A percentile compares a stretch with the other conserved stretches of the same genome.
Evolutionary conservation across 2,329 filamentous ascomycete species (phyloP).

Genomic region (Diaporthe aspalathi): DNA sequence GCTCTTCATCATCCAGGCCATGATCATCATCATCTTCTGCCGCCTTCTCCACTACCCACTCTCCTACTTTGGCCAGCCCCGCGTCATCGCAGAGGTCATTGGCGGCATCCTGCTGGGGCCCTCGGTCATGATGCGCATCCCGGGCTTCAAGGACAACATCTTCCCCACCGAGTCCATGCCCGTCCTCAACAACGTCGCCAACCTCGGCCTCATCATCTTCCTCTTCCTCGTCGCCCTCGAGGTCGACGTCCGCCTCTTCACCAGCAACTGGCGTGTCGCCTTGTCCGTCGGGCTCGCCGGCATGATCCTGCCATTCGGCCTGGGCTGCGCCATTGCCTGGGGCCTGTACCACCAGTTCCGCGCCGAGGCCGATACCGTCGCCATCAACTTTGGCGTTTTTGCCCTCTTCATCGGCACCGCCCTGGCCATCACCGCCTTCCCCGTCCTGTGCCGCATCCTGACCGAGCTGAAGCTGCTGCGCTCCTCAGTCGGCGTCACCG

Average conservation of each 20-base stretch:
- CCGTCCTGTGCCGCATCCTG: constrained; percentile 92
- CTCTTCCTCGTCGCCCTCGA: constrained; percentile 90
- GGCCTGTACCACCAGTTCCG: constrained; percentile 83
- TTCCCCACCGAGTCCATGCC: constrained; percentile 83
- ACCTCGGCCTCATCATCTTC: constrained; percentile 85
- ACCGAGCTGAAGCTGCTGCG: constrained; percentile 88
- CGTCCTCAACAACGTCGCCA: constrained; percentile 80
- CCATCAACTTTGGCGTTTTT: constrained; percentile 66
- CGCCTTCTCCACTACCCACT: constrained; percentile 78
- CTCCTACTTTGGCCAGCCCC: constrained; percentile 76
- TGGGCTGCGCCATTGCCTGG: constrained; percentile 83
- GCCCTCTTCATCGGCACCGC: constrained; percentile 88
- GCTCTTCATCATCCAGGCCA: constrained; percentile 76
- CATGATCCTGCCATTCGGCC: constrained; percentile 84
- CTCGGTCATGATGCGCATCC: constrained; percentile 88
- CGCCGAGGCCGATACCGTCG: constrained; percentile 51
- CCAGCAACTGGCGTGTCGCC: constrained; percentile 84
- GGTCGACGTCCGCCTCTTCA: constrained; percentile 82
- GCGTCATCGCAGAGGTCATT: constrained; percentile 83
- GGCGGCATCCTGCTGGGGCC: constrained; percentile 85
- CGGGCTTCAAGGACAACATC: constrained; percentile 79
- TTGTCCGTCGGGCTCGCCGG: constrained; percentile 81
- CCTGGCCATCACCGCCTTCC: constrained; percentile 91
- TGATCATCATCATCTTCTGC: constrained; percentile 80
- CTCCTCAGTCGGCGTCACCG: constrained; percentile 87